Evolutionary conservation across 768 basidiomycete species (phyloP).

Genomic region (Mycena amicta): DNA sequence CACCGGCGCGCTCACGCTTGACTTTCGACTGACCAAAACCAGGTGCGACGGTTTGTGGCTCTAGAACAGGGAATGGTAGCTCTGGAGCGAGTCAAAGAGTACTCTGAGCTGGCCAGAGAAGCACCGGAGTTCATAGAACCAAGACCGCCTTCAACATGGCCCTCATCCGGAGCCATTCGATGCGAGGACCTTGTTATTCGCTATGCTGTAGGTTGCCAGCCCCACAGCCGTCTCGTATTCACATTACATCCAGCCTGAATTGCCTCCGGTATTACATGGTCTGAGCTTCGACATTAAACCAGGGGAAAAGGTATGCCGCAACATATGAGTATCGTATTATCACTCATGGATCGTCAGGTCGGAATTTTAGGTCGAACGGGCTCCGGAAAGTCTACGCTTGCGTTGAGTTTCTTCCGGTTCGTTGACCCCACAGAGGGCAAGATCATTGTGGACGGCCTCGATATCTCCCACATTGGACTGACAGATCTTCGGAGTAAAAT

Average conservation of each 20-base stretch:
- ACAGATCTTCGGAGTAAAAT: slow-evolving; percentile 69
- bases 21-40: too few relatives aligned
- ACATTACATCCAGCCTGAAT: slow-evolving; percentile 59
- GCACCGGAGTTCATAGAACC: slow-evolving; percentile 85
- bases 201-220: slow-evolving; percentile 61
- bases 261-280: slow-evolving; percentile 83
- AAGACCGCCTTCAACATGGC: slow-evolving; percentile 81
- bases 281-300: slow-evolving; percentile 74
- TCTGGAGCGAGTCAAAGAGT: slow-evolving; percentile 89
- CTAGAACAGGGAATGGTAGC: slow-evolving; percentile 89
- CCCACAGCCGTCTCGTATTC: not conserved
- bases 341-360: too few relatives aligned
- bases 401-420: slow-evolving; percentile 84
- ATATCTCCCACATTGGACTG: slow-evolving; percentile 67
- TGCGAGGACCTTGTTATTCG: slow-evolving; percentile 77
- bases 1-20: too few relatives aligned
- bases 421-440: slow-evolving; percentile 69
- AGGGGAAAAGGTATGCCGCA: slow-evolving; percentile 74
- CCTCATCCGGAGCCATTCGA: slow-evolving; percentile 64
- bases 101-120: slow-evolving; percentile 77
- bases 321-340: slow-evolving; percentile 21
- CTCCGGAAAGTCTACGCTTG: slow-evolving; percentile 80
- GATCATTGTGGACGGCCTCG: slow-evolving; percentile 64
- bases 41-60: slow-evolving; percentile 81
- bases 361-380: slow-evolving; percentile 48